Evolutionary conservation across 1,284 basidiomycete genomes (phyloP).

Genomic region (Ceratorhiza oryzae-sativae): DNA sequence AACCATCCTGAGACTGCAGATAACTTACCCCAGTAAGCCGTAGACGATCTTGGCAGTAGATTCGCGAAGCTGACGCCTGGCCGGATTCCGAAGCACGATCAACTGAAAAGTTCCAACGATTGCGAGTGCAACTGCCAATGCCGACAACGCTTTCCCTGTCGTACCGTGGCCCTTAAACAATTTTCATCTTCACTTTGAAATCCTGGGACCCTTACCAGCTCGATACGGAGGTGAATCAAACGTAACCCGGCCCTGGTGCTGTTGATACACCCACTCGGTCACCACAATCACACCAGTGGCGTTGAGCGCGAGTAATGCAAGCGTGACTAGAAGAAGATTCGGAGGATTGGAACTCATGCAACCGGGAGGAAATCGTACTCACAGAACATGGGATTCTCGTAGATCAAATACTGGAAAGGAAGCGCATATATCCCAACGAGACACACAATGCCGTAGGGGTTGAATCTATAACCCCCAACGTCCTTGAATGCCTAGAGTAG

Average conservation of each 20-base stretch:
- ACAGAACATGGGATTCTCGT: conserved; percentile 46
- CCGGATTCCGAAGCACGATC: conserved; percentile 51
- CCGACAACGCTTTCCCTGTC: conserved; percentile 44
- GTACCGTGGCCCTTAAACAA: neutral
- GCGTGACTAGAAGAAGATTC: conserved; percentile 43
- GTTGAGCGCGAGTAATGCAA: conserved; percentile 48
- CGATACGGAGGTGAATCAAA: conserved; percentile 48
- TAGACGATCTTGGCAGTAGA: conserved; percentile 19
- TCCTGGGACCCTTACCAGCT: conserved; percentile 44
- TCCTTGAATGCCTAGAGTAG: conserved; percentile 48
- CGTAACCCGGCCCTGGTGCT: conserved; percentile 43
- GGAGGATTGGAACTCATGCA: no score
- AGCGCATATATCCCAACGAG: conserved; percentile 47
- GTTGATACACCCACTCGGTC: conserved; percentile 47
- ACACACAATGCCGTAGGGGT: conserved; percentile 49
- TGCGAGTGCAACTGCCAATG: conserved; percentile 50
- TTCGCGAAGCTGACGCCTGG: conserved; percentile 49
- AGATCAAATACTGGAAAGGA: conserved; percentile 48
- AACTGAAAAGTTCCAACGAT: conserved; percentile 49
- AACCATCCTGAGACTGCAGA: no score
- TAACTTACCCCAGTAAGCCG: neutral
- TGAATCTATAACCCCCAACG: conserved; percentile 51
- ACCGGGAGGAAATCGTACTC: no score
- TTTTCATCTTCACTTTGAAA: neutral
- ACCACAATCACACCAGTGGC: conserved; percentile 48